Percentiles rank a stretch among this genome's conserved stretches.
phyloP scores from a whole-genome alignment of 495 filamentous ascomycete genomes.

The Poronia punctata region DNA sequence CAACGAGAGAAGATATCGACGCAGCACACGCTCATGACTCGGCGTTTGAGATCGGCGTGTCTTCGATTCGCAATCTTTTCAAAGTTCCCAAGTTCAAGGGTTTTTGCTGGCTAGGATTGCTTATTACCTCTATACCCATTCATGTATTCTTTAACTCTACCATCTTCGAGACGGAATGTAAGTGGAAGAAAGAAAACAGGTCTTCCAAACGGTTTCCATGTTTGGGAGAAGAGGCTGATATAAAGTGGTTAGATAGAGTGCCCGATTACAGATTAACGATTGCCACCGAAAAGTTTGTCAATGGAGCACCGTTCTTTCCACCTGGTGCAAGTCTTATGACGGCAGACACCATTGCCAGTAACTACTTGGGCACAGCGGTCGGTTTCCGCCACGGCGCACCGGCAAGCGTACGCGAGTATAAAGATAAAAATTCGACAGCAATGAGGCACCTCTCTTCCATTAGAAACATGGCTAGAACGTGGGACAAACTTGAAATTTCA shows the following conservation, averaged over 20 bases:
- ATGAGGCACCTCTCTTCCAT: conserved; percentile 12
- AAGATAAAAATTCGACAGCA: conserved; percentile 14
- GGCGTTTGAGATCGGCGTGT: conserved; percentile 38
- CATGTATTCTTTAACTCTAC: conserved; percentile 23
- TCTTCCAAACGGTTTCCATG: too few relatives aligned
- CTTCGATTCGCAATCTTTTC: conserved; percentile 30
- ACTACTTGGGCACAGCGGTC: too few relatives aligned
- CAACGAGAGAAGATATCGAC: conserved; percentile 34
- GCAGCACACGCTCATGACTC: conserved; percentile 23
- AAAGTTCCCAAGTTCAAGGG: conserved; percentile 17
- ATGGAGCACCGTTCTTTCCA: conserved; percentile 12
- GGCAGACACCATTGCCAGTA: too few relatives aligned
- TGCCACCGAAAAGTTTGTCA: conserved; percentile 28
- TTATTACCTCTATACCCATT: conserved; percentile 23
- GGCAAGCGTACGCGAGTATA: conserved; percentile 7
- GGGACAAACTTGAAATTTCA: conserved; percentile 8
- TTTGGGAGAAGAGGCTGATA: too few relatives aligned
- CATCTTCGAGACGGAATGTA: conserved; percentile 12
- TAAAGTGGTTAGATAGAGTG: too few relatives aligned
- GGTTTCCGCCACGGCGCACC: too few relatives aligned
- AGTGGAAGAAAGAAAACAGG: too few relatives aligned
- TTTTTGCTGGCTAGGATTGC: conserved; percentile 17
- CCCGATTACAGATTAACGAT: conserved; percentile 33
- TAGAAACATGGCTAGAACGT: neutral
- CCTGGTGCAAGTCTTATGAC: conserved; percentile 12